Percentiles rank a stretch among this genome's conserved stretches.
Evolutionary conservation across 331 rosid genomes (phyloP).

Genomic region (Spiraea crenata): DNA sequence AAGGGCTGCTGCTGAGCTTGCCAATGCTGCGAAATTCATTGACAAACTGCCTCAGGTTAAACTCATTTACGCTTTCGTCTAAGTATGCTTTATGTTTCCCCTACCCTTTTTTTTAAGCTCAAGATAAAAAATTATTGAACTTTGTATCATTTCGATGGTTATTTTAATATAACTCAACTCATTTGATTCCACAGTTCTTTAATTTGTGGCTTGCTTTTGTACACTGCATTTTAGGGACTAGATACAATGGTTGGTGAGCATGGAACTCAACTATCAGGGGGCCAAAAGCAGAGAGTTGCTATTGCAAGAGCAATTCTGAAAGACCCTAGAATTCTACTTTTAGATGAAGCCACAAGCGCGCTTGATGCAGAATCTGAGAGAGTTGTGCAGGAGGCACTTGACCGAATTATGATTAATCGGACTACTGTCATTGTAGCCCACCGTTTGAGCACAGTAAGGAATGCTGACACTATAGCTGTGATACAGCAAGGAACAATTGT

Average conservation of each 20-base stretch:
- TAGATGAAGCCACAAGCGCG: conserved; percentile 56
- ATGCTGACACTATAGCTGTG: conserved; percentile 65
- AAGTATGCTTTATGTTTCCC: background rate
- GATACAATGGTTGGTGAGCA: conserved; percentile 84
- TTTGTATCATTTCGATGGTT: too few relatives aligned
- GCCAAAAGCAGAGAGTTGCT: conserved; percentile 42
- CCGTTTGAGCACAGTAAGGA: conserved; percentile 63
- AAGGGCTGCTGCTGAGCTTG: conserved; percentile 56
- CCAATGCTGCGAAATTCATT: conserved; percentile 73
- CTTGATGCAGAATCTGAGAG: conserved; percentile 48
- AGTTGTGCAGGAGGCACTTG: conserved; percentile 58
- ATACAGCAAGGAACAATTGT: conserved; percentile 62
- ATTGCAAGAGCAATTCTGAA: conserved; percentile 61
- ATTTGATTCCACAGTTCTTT: background rate
- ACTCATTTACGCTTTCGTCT: background rate
- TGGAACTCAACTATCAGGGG: conserved; percentile 52
- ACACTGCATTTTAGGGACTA: conserved; percentile 47
- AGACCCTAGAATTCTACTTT: conserved; percentile 42
- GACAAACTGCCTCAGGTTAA: conserved; percentile 70
- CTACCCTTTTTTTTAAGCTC: too few relatives aligned
- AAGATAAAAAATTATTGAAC: too few relatives aligned
- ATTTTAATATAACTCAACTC: background rate
- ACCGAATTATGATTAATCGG: conserved; percentile 48
- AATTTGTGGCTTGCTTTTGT: background rate
- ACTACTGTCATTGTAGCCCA: conserved; percentile 79